These are phyloP conservation scores for Talaromyces sp. DNA, from an alignment of 2,329 filamentous ascomycete species.

Conservation along the genomic window DNA sequence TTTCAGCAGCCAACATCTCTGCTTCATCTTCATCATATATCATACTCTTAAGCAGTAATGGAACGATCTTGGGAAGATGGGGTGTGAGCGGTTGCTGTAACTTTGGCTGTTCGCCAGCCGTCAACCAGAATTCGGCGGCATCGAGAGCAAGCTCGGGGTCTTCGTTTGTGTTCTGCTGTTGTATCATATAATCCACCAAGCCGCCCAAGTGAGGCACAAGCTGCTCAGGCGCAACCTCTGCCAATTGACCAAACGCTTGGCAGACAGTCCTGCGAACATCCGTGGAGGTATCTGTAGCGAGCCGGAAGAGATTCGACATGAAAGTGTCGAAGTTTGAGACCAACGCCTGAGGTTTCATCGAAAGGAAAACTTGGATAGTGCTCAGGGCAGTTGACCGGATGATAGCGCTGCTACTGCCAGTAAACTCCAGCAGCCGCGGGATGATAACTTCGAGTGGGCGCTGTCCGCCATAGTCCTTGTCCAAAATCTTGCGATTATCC, in stretches of 20 bases:
- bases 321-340: constrained; percentile 74
- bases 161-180: constrained; percentile 73
- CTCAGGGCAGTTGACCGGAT: constrained; percentile 75
- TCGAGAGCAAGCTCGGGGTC: constrained; percentile 90
- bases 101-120: constrained; percentile 79
- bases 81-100: constrained; percentile 72
- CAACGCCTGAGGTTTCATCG: constrained; percentile 76
- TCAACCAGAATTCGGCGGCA: constrained; percentile 96
- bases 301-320: constrained; percentile 73
- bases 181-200: constrained; percentile 86
- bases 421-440: constrained; percentile 84
- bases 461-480: constrained; percentile 82
- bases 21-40: constrained; percentile 95
- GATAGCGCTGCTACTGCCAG: constrained; percentile 67
- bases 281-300: constrained; percentile 69
- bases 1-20: constrained; percentile 72
- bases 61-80: constrained; percentile 78
- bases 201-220: constrained; percentile 81
- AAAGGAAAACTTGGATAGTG: constrained; percentile 87
- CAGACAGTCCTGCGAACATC: constrained; percentile 92
- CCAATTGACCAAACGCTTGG: constrained; percentile 84
- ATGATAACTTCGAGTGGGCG: constrained; percentile 82
- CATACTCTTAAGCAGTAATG: constrained; percentile 89
- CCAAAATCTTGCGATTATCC: constrained; percentile 81
- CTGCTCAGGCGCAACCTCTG: constrained; percentile 85